Evolutionary conservation across 108 stramenopile species (phyloP), one percentile per base, ranked within the genome.

Genomic region (Fragilaria radians): DNA sequence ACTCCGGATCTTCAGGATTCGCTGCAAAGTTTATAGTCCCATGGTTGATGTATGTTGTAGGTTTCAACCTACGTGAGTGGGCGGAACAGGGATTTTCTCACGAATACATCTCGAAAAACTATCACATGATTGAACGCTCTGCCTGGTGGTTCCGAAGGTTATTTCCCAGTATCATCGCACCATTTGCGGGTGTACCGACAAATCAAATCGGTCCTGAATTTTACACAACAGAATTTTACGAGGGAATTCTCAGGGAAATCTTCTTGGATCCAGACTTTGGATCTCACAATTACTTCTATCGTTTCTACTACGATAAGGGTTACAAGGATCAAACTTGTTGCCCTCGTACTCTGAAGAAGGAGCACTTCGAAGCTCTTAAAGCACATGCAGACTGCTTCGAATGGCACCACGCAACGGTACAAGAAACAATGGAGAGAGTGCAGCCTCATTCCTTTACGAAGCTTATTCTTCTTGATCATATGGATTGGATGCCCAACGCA

Each of bases 401-500:
- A 58, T 79, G 78, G 78, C 78, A 79, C 53, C 78, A 79, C 51
- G 68, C 73, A 19, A 74, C 78, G 4, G 78, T 79, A 14, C 78
- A 79, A 55, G 78, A 79, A 59, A 74, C 73, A 32, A 79, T 79
- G 78, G 78, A 79, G 59, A 73, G 78, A 18, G 73, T 79, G 60
- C 69, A 74, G 58, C 78, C 78, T 1, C 34, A 66, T n/a, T 63
- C 73, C 33, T 79, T 79, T 57, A 79, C 78, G 69, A 79, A 79
- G 59, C 53, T 79, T 28, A 72, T 79, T 28, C 62, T 79, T 14
- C 36, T 79, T 30, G 78, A 79, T 56, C 78, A 79, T 59, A 79
- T 79, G 78, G 78, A 79, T 46, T 79, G 78, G 78, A 79, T 79
- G 78, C 78, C 78, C 62, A 79, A 79, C 55, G 42, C 17, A 46